These are phyloP conservation scores for Sphaerulina populicola DNA, from an alignment of 2,329 filamentous ascomycete species.

Conservation along the genomic window DNA sequence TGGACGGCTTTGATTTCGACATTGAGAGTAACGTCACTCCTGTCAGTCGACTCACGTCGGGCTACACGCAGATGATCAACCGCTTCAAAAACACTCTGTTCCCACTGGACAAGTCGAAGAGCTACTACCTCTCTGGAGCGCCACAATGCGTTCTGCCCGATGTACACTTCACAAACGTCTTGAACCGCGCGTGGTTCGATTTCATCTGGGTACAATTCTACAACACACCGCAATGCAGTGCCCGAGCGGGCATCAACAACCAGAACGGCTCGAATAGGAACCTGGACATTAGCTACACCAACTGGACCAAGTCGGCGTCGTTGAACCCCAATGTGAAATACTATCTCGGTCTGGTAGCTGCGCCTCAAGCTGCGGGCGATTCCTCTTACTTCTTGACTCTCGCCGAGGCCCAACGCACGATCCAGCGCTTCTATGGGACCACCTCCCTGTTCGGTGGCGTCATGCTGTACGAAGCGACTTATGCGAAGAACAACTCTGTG, in stretches of 20 bases:
- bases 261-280: conserved; percentile 26
- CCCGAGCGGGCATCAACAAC: conserved; percentile 36
- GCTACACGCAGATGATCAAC: conserved; percentile 40
- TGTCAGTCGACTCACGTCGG: conserved; percentile 30
- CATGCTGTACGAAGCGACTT: conserved; percentile 53
- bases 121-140: conserved; percentile 45
- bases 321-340: conserved; percentile 42
- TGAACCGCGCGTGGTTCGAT: conserved; percentile 37
- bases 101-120: conserved; percentile 28
- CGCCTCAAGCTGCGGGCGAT: conserved; percentile 29
- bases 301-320: conserved; percentile 38
- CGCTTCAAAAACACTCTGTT: conserved; percentile 39
- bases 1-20: conserved; percentile 49
- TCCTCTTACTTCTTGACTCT: conserved; percentile 40
- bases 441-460: conserved; percentile 47
- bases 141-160: conserved; percentile 44
- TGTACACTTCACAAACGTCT: conserved; percentile 34
- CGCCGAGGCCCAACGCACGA: conserved; percentile 39
- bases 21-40: conserved; percentile 35
- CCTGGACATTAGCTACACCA: conserved; percentile 21
- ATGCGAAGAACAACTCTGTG: conserved; percentile 30
- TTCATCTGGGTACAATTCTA: conserved; percentile 43
- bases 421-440: conserved; percentile 37
- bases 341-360: conserved; percentile 44
- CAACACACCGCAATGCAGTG: conserved; percentile 43